phyloP scores from a whole-genome alignment of 2,329 filamentous ascomycete species.

The Xylariaceae sp. region DNA sequence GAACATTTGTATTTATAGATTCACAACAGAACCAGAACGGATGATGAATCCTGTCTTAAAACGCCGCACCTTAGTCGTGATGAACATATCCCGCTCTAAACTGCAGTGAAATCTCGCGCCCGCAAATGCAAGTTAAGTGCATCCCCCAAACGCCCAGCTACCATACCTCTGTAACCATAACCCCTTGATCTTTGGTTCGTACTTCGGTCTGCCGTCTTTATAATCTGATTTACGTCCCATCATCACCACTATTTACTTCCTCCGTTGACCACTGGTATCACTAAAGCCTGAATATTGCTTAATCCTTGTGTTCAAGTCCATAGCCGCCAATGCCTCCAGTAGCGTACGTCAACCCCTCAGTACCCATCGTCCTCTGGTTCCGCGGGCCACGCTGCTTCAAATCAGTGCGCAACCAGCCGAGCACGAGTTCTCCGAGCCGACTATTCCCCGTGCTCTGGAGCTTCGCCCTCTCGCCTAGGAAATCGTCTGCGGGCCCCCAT shows the following conservation, averaged over 20 bases:
- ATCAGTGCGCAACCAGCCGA: constrained; percentile 83
- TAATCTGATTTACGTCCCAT: no score
- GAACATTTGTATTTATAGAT: no score
- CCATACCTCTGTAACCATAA: no score
- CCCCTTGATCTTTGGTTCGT: no score
- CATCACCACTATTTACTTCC: no score
- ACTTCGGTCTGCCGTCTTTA: no score
- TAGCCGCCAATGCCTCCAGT: constrained; percentile 53
- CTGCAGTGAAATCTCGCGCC: constrained; percentile 12
- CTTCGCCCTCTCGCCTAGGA: constrained; percentile 52
- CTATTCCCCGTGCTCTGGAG: constrained; percentile 63
- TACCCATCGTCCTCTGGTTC: constrained; percentile 49
- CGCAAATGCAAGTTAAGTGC: constrained; percentile 25
- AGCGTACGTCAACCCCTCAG: constrained; percentile 62
- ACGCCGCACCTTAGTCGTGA: constrained; percentile 1
- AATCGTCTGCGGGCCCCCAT: constrained; percentile 70
- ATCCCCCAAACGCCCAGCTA: constrained; percentile 16
- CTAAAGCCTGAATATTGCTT: no score
- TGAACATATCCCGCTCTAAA: not conserved
- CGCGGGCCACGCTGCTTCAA: constrained; percentile 74
- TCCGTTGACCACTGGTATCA: no score
- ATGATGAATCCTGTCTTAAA: constrained; percentile 12
- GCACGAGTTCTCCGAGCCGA: constrained; percentile 78
- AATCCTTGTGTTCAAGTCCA: constrained; percentile 47
- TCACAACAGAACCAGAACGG: constrained; percentile 3